These are phyloP conservation scores for Microdochium nivale DNA, from an alignment of 2,329 filamentous ascomycete genomes.

Conservation along the genomic window DNA sequence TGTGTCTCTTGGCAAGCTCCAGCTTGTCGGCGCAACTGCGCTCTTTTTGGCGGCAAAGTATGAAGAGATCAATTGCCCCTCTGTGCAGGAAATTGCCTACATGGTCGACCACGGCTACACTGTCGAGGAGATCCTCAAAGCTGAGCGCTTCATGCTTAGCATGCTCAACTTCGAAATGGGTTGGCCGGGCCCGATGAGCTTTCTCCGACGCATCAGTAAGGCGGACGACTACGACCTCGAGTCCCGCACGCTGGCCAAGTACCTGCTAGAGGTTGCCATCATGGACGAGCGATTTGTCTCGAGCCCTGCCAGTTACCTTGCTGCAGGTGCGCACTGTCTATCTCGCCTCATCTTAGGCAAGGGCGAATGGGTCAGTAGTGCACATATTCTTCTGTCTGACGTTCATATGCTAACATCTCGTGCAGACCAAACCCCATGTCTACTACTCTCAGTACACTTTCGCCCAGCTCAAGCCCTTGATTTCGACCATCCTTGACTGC, in stretches of 20 bases:
- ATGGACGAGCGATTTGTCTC: slow-evolving; percentile 98
- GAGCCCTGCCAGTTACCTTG: slow-evolving; percentile 80
- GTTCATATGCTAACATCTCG: background rate
- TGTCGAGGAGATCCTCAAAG: slow-evolving; percentile 88
- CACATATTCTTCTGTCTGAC: background rate
- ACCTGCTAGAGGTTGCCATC: slow-evolving; percentile 91
- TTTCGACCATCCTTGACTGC: slow-evolving; percentile 77
- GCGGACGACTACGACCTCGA: slow-evolving; percentile 96
- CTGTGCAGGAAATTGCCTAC: slow-evolving; percentile 89
- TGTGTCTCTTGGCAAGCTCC: slow-evolving; percentile 88
- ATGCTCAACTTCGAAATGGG: slow-evolving; percentile 94
- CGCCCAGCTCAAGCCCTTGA: slow-evolving; percentile 68
- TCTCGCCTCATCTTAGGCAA: slow-evolving; percentile 83
- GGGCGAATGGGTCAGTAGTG: slow-evolving; percentile 75
- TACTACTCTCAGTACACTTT: slow-evolving; percentile 94
- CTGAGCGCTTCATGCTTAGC: slow-evolving; percentile 94
- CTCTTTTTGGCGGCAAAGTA: slow-evolving; percentile 96
- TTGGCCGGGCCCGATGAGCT: slow-evolving; percentile 99
- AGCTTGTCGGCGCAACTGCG: slow-evolving; percentile 91
- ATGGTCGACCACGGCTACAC: slow-evolving; percentile 95
- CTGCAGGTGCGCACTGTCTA: slow-evolving; percentile 87
- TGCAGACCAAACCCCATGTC: slow-evolving; percentile 69
- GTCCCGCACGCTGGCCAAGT: slow-evolving; percentile 91
- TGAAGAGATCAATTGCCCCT: slow-evolving; percentile 97
- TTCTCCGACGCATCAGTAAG: slow-evolving; percentile 93